Conservation (phyloP, 257 asterid genomes). For the Gentiana macrophylla region DNA sequence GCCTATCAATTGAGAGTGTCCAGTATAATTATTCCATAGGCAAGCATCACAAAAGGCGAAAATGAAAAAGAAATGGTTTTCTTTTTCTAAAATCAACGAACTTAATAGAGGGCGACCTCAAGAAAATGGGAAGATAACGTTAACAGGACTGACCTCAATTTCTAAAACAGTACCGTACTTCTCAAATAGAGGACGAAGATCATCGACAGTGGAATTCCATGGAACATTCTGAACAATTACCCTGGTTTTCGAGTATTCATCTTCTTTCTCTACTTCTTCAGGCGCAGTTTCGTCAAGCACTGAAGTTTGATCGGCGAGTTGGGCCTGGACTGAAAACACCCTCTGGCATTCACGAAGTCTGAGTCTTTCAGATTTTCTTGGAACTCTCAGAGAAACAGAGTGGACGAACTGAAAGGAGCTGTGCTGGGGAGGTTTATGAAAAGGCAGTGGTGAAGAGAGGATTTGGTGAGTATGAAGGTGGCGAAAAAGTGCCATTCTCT, state of each 20-base stretch:
- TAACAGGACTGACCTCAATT: conserved; percentile 45
- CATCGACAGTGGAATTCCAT: conserved; percentile 57
- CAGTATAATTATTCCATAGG: not conserved
- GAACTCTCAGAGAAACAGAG: conserved; percentile 14
- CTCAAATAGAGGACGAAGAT: conserved; percentile 63
- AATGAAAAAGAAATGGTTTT: not conserved
- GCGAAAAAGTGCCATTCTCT: conserved; percentile 24
- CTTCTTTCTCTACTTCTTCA: conserved; percentile 16
- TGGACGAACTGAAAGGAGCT: not conserved
- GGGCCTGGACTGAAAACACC: conserved; percentile 19
- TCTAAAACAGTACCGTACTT: conserved; percentile 58
- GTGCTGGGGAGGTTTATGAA: conserved; percentile 7
- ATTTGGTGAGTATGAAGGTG: conserved; percentile 14
- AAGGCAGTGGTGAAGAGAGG: conserved; percentile 7
- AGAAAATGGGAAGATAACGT: not conserved
- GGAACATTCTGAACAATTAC: conserved; percentile 78
- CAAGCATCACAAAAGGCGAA: not conserved
- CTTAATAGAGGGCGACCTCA: no score
- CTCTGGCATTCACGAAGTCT: conserved; percentile 21
- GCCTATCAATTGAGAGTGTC: no score
- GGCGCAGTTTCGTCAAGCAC: conserved; percentile 6
- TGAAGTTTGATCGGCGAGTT: conserved; percentile 14
- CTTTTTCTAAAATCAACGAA: no score
- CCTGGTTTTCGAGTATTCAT: conserved; percentile 35
- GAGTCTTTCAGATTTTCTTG: conserved; percentile 21